Evolutionary conservation across 108 stramenopile species (phyloP).

Genomic region (Discostella pseudostelligera): DNA sequence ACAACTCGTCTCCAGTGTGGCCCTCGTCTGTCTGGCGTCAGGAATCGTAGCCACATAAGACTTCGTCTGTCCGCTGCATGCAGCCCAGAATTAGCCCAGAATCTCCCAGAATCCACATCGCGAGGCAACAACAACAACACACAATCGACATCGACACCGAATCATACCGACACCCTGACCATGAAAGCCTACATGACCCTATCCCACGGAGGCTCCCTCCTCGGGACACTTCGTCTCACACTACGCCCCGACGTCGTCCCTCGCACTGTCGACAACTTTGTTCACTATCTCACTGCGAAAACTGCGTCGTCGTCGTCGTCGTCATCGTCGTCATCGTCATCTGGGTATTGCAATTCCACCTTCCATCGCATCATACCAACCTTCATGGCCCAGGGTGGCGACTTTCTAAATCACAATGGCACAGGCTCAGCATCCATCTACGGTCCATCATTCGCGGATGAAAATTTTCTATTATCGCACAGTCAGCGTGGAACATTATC

Average conservation of each 20-base stretch:
- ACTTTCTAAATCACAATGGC: constrained; percentile 88
- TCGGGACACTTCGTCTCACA: constrained; percentile 47
- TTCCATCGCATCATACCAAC: constrained; percentile 93
- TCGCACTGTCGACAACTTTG: constrained; percentile 45
- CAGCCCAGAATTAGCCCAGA: no score
- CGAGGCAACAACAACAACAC: no score
- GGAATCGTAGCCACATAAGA: no score
- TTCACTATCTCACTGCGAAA: constrained; percentile 30
- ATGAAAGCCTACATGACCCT: constrained; percentile 47
- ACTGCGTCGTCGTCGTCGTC: constrained; percentile 2
- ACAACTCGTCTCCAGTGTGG: no score
- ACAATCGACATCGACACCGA: no score
- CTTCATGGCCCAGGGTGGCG: constrained; percentile 97
- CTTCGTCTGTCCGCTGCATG: no score
- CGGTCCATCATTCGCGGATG: constrained; percentile 77
- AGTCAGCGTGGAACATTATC: constrained; percentile 63
- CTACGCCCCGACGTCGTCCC: constrained; percentile 49
- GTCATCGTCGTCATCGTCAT: neutral
- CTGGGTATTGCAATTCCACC: constrained; percentile 50
- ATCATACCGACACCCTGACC: no score
- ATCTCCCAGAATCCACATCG: no score
- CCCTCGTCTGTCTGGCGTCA: no score
- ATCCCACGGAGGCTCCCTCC: constrained; percentile 28
- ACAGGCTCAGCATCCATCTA: constrained; percentile 77
- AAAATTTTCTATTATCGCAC: constrained; percentile 74